Evolutionary conservation across 306 rosid species (phyloP).

Genomic region (Rosa lucieae): DNA sequence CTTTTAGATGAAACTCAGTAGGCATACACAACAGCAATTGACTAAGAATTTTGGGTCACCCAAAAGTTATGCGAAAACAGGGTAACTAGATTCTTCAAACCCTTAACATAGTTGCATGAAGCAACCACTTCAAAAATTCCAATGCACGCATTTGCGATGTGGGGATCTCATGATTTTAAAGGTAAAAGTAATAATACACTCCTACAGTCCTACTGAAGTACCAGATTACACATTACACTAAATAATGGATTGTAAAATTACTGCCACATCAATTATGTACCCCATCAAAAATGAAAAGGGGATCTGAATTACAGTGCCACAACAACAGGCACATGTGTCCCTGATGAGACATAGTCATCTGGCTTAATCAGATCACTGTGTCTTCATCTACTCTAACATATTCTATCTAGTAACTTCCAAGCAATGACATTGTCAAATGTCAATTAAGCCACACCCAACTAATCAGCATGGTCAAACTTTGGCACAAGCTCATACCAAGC

Average conservation of each 20-base stretch:
- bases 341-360: not conserved
- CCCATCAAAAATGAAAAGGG: not conserved
- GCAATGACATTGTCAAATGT: slow-evolving; percentile 17
- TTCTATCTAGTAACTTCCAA: not conserved
- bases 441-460: slow-evolving; percentile 16
- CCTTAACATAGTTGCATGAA: slow-evolving; percentile 3
- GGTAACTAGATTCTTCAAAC: not conserved
- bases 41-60: not conserved
- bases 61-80: not conserved
- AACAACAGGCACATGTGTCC: not conserved
- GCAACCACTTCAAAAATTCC: not conserved
- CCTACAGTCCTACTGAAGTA: not conserved
- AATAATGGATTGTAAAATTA: not conserved
- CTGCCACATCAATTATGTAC: not conserved
- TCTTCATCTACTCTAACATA: not conserved
- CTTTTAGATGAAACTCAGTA: not conserved
- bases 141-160: not conserved
- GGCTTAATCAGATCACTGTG: not conserved
- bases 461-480: slow-evolving; percentile 7
- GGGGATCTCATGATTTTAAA: not conserved
- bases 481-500: slow-evolving; percentile 17
- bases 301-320: not conserved
- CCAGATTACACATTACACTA: not conserved
- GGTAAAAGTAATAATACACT: not conserved
- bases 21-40: not conserved